Percentiles rank a stretch among this genome's conserved stretches.
These are phyloP conservation scores for Aspergillus kassunensis DNA, from an alignment of 495 filamentous ascomycete species.

Conservation along the genomic window DNA sequence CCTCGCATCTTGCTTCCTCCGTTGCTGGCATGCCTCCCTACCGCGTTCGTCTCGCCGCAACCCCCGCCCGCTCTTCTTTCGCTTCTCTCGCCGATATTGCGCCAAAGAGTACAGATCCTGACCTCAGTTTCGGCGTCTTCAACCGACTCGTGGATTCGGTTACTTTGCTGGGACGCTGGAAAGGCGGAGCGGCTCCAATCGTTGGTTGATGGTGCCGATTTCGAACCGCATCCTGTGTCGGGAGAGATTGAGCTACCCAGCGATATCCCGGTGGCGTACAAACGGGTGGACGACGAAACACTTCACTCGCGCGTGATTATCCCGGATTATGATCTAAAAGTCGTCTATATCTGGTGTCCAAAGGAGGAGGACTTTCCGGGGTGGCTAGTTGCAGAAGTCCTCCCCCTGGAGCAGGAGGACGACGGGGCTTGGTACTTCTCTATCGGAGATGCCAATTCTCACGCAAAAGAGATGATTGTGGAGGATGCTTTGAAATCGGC, in stretches of 20 bases:
- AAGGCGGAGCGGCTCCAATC: conserved; percentile 64
- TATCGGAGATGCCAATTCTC: conserved; percentile 51
- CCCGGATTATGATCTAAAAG: conserved; percentile 50
- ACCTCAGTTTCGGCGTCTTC: conserved; percentile 50
- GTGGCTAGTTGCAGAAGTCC: conserved; percentile 82
- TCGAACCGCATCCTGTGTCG: conserved; percentile 88
- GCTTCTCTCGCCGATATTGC: conserved; percentile 83
- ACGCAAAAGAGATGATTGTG: conserved; percentile 32
- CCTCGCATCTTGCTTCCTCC: conserved; percentile 63
- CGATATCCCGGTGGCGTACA: conserved; percentile 60
- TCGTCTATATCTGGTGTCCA: conserved; percentile 64
- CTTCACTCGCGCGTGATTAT: conserved; percentile 64
- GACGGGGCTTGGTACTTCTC: conserved; percentile 47
- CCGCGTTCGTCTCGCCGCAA: conserved; percentile 70
- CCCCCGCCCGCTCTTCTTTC: conserved; percentile 76
- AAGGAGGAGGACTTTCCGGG: conserved; percentile 62
- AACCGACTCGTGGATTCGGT: conserved; percentile 76
- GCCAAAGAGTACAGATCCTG: conserved; percentile 80
- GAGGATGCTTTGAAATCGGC: conserved; percentile 35
- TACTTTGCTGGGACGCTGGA: conserved; percentile 78
- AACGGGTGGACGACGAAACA: conserved; percentile 80
- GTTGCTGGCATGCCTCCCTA: conserved; percentile 80
- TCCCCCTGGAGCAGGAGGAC: conserved; percentile 48
- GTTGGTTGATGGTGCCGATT: conserved; percentile 59
- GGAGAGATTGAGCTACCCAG: conserved; percentile 82